phyloP scores from a whole-genome alignment of 768 basidiomycete species.

The Pholiota microspora region DNA sequence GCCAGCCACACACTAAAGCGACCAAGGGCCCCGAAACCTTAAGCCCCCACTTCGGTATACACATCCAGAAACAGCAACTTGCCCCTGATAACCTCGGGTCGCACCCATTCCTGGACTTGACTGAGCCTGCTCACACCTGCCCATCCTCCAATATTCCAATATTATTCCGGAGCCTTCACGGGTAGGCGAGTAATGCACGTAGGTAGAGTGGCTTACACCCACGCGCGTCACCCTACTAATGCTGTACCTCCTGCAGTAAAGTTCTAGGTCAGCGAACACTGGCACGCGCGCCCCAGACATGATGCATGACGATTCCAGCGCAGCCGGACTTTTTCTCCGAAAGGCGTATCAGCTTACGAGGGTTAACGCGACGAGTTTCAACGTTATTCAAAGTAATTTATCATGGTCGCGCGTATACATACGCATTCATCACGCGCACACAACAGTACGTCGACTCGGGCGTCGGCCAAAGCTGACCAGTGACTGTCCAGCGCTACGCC shows the following conservation, averaged over 20 bases:
- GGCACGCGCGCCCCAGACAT: not conserved
- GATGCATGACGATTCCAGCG: too few species aligned
- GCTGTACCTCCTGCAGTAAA: not conserved
- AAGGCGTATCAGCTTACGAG: too few species aligned
- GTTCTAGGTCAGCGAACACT: too few species aligned
- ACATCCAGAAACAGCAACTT: not conserved
- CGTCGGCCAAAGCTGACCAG: too few species aligned
- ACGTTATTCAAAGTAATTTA: too few species aligned
- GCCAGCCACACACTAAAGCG: not conserved
- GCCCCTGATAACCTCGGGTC: not conserved
- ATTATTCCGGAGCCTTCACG: too few species aligned
- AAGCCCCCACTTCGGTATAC: not conserved
- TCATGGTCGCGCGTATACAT: too few species aligned
- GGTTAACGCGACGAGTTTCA: too few species aligned
- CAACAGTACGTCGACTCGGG: too few species aligned
- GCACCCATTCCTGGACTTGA: not conserved
- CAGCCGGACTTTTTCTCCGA: too few species aligned
- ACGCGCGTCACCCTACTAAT: not conserved
- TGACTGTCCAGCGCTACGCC: too few species aligned
- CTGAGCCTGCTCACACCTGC: not conserved
- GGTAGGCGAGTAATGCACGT: not conserved
- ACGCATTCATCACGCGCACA: too few species aligned
- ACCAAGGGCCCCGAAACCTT: not conserved
- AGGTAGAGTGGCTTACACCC: not conserved
- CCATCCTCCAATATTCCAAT: not conserved